These are phyloP conservation scores for Rhizomucor miehei DNA, from an alignment of 371 early-diverging fungal genomes.

Conservation along the genomic window DNA sequence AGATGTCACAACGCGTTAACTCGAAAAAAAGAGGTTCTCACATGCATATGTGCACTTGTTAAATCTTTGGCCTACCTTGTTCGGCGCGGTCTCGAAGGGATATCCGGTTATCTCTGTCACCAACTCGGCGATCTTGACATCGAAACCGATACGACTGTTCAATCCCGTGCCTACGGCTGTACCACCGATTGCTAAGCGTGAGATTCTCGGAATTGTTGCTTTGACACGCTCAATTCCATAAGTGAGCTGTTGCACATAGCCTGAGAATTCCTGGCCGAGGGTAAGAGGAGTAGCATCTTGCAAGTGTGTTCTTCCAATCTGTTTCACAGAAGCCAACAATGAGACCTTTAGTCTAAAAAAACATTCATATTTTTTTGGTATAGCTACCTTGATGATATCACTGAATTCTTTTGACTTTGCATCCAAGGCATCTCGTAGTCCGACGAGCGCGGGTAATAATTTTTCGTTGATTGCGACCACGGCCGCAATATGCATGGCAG, in stretches of 20 bases:
- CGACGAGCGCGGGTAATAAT: slow-evolving; percentile 69
- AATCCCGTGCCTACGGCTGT: slow-evolving; percentile 93
- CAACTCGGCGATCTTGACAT: slow-evolving; percentile 69
- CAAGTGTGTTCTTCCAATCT: slow-evolving; percentile 84
- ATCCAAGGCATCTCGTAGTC: slow-evolving; percentile 64
- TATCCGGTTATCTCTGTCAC: slow-evolving; percentile 70
- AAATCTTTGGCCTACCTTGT: slow-evolving; percentile 51
- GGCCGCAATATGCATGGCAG: slow-evolving; percentile 89
- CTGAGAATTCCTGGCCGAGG: slow-evolving; percentile 88
- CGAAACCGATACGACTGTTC: slow-evolving; percentile 80
- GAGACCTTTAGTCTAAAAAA: neutral
- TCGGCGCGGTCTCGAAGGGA: slow-evolving; percentile 82
- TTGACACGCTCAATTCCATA: slow-evolving; percentile 78
- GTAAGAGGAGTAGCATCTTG: slow-evolving; percentile 90
- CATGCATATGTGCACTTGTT: neutral
- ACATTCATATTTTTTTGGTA: neutral
- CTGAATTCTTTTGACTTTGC: slow-evolving; percentile 64
- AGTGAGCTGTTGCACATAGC: slow-evolving; percentile 78
- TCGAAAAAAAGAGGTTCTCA: neutral
- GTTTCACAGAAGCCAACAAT: neutral
- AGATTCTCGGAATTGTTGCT: slow-evolving; percentile 65
- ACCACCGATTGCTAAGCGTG: slow-evolving; percentile 82
- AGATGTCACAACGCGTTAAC: too few relatives aligned
- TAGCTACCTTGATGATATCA: slow-evolving; percentile 68
- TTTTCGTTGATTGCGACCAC: slow-evolving; percentile 67